Evolutionary conservation across 73 alveolate species (phyloP).

Genomic region (Paramecium sexaurelia): DNA sequence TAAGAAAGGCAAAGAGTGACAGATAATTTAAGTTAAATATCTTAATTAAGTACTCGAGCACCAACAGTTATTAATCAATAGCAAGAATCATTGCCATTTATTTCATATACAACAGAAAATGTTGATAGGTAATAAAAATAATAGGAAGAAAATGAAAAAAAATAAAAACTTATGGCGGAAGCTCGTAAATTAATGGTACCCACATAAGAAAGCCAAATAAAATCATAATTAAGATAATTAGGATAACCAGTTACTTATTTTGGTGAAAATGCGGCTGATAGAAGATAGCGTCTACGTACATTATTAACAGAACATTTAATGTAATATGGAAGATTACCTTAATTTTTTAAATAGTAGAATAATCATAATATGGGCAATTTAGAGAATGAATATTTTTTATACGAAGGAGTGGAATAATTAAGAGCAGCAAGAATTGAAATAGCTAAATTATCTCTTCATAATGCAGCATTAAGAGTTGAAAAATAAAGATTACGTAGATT

Average conservation of each 20-base stretch:
- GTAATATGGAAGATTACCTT: constrained; percentile 52
- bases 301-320: constrained; percentile 54
- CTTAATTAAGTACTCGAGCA: neutral
- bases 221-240: constrained; percentile 55
- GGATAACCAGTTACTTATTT: constrained; percentile 60
- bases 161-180: constrained; percentile 17
- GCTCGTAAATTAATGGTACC: constrained; percentile 47
- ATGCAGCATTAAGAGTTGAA: constrained; percentile 70
- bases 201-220: neutral
- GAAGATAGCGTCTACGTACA: constrained; percentile 51
- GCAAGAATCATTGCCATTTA: constrained; percentile 21
- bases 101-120: constrained; percentile 17
- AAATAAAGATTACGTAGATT: constrained; percentile 61
- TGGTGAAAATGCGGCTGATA: constrained; percentile 62
- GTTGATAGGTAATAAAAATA: constrained; percentile 13
- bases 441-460: constrained; percentile 77
- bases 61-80: neutral
- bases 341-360: constrained; percentile 40
- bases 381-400: constrained; percentile 78
- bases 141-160: constrained; percentile 46
- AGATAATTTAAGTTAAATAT: neutral
- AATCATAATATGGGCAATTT: constrained; percentile 43
- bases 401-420: constrained; percentile 72
- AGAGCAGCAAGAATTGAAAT: constrained; percentile 75
- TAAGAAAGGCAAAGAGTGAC: constrained; percentile 55